Base-by-base conservation (phyloP, 108 stramenopile genomes). In the Hondaea fermentalgiana region DNA sequence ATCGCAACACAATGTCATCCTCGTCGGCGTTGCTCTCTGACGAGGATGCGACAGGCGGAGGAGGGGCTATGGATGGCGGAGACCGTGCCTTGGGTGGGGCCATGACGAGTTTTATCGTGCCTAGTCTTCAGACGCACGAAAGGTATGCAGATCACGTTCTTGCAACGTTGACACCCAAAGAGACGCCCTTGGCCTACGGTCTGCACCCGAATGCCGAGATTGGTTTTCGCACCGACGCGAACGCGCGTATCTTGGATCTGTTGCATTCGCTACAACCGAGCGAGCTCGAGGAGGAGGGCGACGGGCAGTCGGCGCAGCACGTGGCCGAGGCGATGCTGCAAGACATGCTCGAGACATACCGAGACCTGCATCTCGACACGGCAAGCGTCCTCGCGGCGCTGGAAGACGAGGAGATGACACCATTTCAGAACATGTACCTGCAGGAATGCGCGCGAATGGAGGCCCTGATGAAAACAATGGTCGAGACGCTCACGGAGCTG, bases 371-470 rank as follows among this genome's bases (percentile, higher is more conserved):
- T 43, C 90, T 89, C 44, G 89, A 91, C 71, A 44, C 90, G 5
- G 90, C 90, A 5, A 88, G 57, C 5, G 76, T 88, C 8, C 44
- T 43, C 4, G n/a, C n/a, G 5, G n/a, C 43, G 28, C 1, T 90
- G 23, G 69, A 64, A 23, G 64, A 45, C 23, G 90, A 92, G 47
- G 64, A 60, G n/a, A 17, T 88, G 23, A 90, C 72, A n/a, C 91
- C 93, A 25, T 93, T 88, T 72, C 90, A 92, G 58, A 91, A 89
- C 71, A 88, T 93, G 16, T 88, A 91, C 47, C 49, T 95, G 47
- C 94, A 95, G 93, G 94, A 95, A 57, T 94, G 94, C 60, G 83
- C 35, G 43, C 69, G 94, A 25, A 92, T 95, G 94, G 93, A 94
- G 58, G 58, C 71, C 5, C 91, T 95, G 72, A 29, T 94, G 43